A percentile compares a stretch with the other conserved stretches of the same genome.
phyloP scores from a whole-genome alignment of 140 eudicot species.

The Flaveria floridana region DNA sequence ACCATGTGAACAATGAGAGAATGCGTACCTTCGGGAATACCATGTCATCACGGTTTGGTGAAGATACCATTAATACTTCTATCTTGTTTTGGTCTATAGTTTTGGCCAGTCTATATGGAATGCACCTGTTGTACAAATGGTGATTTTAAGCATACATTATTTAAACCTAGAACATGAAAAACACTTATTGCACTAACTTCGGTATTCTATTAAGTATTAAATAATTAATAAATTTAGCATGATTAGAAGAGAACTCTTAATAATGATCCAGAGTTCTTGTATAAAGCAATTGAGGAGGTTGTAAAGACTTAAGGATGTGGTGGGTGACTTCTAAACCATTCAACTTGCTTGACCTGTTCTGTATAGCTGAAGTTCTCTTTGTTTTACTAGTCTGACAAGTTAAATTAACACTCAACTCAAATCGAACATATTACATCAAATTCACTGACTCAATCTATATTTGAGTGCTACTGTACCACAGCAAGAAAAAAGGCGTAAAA shows the following conservation, averaged over 20 bases:
- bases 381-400: not conserved
- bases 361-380: not conserved
- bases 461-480: not conserved
- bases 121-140: slow-evolving; percentile 48
- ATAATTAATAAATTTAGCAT: not conserved
- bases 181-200: not conserved
- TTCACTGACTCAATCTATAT: not conserved
- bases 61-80: slow-evolving; percentile 66
- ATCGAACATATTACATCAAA: not conserved
- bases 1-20: not conserved
- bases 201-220: not conserved
- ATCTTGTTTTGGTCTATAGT: slow-evolving; percentile 33
- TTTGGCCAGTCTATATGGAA: slow-evolving; percentile 51
- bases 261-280: not conserved
- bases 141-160: slow-evolving; percentile 19
- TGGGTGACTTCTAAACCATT: not conserved
- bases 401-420: slow-evolving; percentile 1
- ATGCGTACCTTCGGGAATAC: slow-evolving; percentile 62
- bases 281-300: slow-evolving; percentile 10
- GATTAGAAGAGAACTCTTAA: not conserved
- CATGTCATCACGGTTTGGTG: slow-evolving; percentile 64
- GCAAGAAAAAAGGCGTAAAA: not conserved
- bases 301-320: not conserved
- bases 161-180: not conserved
- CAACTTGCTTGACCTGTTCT: slow-evolving; percentile 19